These are phyloP conservation scores for Sclerotinia minor DNA, from an alignment of 2,329 filamentous ascomycete species.

Conservation along the genomic window DNA sequence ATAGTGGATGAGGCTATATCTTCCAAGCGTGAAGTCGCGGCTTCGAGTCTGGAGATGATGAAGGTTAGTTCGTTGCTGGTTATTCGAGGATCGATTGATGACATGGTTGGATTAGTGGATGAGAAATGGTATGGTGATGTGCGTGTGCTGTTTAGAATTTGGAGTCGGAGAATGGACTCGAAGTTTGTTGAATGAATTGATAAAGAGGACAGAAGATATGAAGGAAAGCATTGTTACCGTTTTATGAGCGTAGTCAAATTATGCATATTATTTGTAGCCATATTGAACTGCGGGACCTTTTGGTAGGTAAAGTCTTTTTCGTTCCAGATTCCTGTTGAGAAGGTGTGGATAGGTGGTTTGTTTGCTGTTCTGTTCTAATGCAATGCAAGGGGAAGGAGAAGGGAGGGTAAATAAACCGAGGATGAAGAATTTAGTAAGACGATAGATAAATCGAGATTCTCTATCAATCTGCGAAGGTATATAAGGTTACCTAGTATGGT, in stretches of 20 bases:
- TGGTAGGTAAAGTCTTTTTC: neutral
- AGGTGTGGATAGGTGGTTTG: conserved; percentile 2
- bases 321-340: conserved; percentile 9
- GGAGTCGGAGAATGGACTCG: neutral
- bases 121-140: conserved; percentile 10
- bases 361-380: conserved; percentile 3
- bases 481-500: neutral
- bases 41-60: conserved; percentile 74
- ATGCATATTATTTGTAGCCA: conserved; percentile 86
- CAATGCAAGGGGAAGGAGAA: conserved; percentile 14
- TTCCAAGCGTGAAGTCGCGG: conserved; percentile 91
- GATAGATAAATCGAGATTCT: neutral
- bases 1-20: conserved; percentile 83
- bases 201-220: conserved; percentile 24
- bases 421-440: neutral
- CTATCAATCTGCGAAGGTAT: neutral
- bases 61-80: conserved; percentile 37
- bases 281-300: conserved; percentile 43
- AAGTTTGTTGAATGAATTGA: neutral
- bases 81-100: conserved; percentile 35
- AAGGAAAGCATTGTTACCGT: conserved; percentile 61
- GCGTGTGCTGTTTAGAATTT: neutral
- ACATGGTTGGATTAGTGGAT: conserved; percentile 29
- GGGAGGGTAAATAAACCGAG: neutral
- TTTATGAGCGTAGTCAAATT: conserved; percentile 98